Evolutionary conservation across 2,329 filamentous ascomycete genomes (phyloP).

Genomic region (Neoascochyta sp.): DNA sequence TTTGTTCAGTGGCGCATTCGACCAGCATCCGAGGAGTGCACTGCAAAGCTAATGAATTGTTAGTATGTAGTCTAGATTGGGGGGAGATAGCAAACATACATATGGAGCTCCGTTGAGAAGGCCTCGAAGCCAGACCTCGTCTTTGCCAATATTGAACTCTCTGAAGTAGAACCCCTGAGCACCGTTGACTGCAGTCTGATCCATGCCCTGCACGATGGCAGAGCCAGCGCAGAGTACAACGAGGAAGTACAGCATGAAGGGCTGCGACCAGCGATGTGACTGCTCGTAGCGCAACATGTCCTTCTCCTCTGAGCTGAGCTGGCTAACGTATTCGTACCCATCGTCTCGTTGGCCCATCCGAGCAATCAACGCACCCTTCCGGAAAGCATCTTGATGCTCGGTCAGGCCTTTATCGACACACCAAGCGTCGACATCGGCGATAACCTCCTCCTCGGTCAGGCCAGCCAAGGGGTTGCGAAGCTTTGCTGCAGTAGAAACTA

Average conservation of each 20-base stretch:
- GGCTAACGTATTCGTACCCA: constrained; percentile 48
- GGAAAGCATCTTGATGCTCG: constrained; percentile 48
- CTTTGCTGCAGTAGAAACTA: constrained; percentile 23
- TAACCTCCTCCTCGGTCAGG: constrained; percentile 51
- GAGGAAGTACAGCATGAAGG: constrained; percentile 61
- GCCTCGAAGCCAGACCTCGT: constrained; percentile 27
- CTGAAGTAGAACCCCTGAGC: constrained; percentile 31
- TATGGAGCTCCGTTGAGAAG: constrained; percentile 30
- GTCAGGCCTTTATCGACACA: constrained; percentile 49
- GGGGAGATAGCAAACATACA: too few relatives aligned
- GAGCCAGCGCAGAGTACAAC: constrained; percentile 64
- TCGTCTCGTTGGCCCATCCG: constrained; percentile 45
- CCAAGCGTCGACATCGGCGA: constrained; percentile 55
- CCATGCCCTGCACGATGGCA: constrained; percentile 63
- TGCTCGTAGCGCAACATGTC: constrained; percentile 58
- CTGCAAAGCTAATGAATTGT: constrained; percentile 29
- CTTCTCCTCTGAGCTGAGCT: constrained; percentile 53
- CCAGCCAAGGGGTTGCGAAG: constrained; percentile 56
- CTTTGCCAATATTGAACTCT: constrained; percentile 24
- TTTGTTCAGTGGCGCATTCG: constrained; percentile 32
- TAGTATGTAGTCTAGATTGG: too few relatives aligned
- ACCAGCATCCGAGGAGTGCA: constrained; percentile 42
- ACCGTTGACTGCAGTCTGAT: constrained; percentile 35
- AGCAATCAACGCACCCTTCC: constrained; percentile 51
- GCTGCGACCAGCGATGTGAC: constrained; percentile 66